Evolutionary conservation across 768 basidiomycete genomes (phyloP).

Genomic region (Trametes coccinea): DNA sequence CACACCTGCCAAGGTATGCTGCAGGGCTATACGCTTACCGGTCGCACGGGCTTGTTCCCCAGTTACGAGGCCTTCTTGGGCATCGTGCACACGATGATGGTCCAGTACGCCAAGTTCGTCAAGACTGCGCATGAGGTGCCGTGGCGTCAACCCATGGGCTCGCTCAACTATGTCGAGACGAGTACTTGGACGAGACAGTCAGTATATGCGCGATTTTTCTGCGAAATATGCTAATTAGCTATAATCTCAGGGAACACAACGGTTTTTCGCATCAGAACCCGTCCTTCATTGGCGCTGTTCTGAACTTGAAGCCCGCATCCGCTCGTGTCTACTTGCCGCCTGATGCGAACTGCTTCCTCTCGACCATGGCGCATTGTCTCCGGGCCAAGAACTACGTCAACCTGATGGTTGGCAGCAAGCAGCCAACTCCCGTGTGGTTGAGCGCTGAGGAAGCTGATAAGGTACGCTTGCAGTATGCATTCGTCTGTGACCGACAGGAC

Average conservation of each 20-base stretch:
- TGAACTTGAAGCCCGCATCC: constrained; percentile 69
- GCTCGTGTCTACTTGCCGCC: constrained; percentile 85
- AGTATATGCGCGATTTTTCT: background rate
- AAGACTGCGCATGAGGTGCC: constrained; percentile 73
- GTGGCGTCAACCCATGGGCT: constrained; percentile 73
- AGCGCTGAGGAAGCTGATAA: constrained; percentile 72
- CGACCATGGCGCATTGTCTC: constrained; percentile 82
- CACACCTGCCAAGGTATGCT: constrained; percentile 90
- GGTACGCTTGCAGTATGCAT: constrained; percentile 36
- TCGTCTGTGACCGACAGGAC: too few species aligned
- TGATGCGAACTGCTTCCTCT: constrained; percentile 87
- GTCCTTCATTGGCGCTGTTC: constrained; percentile 82
- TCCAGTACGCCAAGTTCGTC: constrained; percentile 84
- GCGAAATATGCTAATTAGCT: too few species aligned
- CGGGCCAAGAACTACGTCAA: constrained; percentile 85
- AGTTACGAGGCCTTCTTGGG: constrained; percentile 92
- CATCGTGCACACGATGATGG: constrained; percentile 88
- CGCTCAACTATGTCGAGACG: constrained; percentile 86
- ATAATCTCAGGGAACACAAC: constrained; percentile 58
- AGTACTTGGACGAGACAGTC: constrained; percentile 79
- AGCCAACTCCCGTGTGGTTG: constrained; percentile 78
- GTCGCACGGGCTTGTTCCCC: constrained; percentile 82
- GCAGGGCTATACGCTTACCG: constrained; percentile 91
- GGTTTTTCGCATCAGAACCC: constrained; percentile 91
- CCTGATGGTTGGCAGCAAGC: constrained; percentile 87